Conservation (phyloP, 768 basidiomycete genomes). For the Ephemerocybe angulata region DNA sequence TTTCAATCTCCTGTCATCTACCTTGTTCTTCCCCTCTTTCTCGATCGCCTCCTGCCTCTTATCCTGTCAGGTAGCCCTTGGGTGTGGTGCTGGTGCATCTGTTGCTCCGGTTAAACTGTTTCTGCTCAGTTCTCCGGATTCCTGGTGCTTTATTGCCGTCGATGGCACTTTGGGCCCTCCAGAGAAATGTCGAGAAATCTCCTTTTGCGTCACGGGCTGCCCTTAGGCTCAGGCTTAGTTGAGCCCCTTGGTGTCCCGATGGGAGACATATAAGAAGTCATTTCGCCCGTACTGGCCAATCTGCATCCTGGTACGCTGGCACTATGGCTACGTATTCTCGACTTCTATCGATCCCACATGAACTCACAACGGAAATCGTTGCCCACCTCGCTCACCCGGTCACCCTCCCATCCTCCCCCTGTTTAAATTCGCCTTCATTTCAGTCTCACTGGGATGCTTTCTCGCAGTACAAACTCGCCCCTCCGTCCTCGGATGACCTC, state of each 20-base stretch:
- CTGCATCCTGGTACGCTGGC: constrained; percentile 16
- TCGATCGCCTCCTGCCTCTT: not conserved
- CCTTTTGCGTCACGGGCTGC: not conserved
- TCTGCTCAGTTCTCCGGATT: not conserved
- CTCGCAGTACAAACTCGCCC: not conserved
- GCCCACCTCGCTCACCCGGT: not conserved
- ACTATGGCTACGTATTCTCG: no score
- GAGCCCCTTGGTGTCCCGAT: not conserved
- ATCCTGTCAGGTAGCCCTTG: no score
- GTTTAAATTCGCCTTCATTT: not conserved
- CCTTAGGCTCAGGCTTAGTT: not conserved
- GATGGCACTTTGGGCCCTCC: not conserved
- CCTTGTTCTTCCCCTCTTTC: not conserved
- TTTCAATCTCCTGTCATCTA: no score
- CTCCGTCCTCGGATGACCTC: not conserved
- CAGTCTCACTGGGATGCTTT: not conserved
- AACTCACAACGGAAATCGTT: not conserved
- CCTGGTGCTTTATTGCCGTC: not conserved
- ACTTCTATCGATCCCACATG: not conserved
- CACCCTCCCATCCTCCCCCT: not conserved
- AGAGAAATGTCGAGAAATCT: constrained; percentile 1
- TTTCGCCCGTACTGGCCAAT: not conserved
- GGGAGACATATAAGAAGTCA: not conserved
- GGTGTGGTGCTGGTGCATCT: no score
- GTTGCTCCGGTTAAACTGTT: no score